Conservation (phyloP, 805 yeast genomes). For the Danielozyma ontarioensis region DNA sequence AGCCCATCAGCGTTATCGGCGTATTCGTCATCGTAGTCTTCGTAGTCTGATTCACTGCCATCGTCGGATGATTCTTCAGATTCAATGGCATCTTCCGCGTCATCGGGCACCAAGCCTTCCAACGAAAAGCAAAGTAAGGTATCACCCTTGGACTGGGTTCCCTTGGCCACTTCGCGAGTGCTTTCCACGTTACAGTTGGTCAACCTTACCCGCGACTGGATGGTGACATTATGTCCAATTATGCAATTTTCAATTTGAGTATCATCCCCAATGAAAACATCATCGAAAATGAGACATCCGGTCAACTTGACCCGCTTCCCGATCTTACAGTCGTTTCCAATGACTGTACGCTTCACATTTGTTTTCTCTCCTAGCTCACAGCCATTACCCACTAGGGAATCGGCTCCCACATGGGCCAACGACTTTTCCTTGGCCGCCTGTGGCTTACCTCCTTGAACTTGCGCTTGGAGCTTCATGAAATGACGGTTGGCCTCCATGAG, state of each 20-base stretch:
- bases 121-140: conserved; percentile 42
- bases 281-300: conserved; percentile 75
- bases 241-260: conserved; percentile 80
- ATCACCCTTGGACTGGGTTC: conserved; percentile 54
- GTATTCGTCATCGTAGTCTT: conserved; percentile 52
- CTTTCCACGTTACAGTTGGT: conserved; percentile 86
- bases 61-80: conserved; percentile 35
- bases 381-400: conserved; percentile 68
- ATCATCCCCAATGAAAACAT: conserved; percentile 74
- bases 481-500: conserved; percentile 87
- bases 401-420: conserved; percentile 80
- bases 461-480: conserved; percentile 62
- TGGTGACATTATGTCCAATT: conserved; percentile 63
- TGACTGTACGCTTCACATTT: conserved; percentile 77
- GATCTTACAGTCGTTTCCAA: conserved; percentile 68
- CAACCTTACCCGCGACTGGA: conserved; percentile 61
- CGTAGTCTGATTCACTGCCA: conserved; percentile 35
- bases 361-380: conserved; percentile 77
- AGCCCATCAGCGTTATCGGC: conserved; percentile 56
- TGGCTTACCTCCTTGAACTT: conserved; percentile 20
- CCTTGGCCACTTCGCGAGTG: conserved; percentile 58
- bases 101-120: conserved; percentile 34
- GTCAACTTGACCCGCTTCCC: conserved; percentile 86
- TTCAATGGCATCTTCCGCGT: conserved; percentile 26
- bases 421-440: conserved; percentile 41